Evolutionary conservation across 257 asterid genomes (phyloP).

Genomic region (Coffea eugenioides): DNA sequence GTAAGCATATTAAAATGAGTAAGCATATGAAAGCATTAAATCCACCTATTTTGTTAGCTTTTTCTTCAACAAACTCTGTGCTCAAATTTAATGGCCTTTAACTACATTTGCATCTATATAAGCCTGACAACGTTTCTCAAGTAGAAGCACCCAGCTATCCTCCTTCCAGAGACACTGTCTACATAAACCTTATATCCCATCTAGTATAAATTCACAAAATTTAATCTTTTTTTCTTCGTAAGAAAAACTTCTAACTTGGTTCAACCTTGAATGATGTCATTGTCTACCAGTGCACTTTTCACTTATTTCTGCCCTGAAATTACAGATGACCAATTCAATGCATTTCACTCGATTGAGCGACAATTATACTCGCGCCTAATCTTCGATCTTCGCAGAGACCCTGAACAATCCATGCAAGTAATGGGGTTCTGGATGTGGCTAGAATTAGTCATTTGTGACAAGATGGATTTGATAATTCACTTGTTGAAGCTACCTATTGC

Average conservation of each 20-base stretch:
- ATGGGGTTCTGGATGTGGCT: slow-evolving; percentile 65
- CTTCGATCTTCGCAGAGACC: slow-evolving; percentile 41
- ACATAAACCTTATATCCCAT: no score
- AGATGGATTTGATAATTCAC: slow-evolving; percentile 20
- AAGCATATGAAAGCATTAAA: not conserved
- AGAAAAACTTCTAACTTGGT: not conserved
- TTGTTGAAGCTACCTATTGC: slow-evolving; percentile 38
- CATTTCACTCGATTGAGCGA: slow-evolving; percentile 52
- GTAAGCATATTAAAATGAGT: not conserved
- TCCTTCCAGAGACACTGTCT: not conserved
- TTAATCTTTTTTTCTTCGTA: not conserved
- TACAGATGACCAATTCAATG: slow-evolving; percentile 45
- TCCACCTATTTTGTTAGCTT: not conserved
- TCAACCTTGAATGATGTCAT: not conserved
- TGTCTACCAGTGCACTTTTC: not conserved
- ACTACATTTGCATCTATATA: not conserved
- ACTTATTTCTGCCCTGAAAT: slow-evolving; percentile 15
- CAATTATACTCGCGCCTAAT: slow-evolving; percentile 36
- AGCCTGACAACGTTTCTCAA: not conserved
- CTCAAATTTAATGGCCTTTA: not conserved
- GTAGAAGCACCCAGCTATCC: not conserved
- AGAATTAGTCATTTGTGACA: slow-evolving; percentile 25
- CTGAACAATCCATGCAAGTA: slow-evolving; percentile 43
- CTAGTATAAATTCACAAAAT: not conserved
- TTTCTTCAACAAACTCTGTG: not conserved